Evolutionary conservation across 129 eudicot genomes (phyloP).

Genomic region (Lactuca saligna): DNA sequence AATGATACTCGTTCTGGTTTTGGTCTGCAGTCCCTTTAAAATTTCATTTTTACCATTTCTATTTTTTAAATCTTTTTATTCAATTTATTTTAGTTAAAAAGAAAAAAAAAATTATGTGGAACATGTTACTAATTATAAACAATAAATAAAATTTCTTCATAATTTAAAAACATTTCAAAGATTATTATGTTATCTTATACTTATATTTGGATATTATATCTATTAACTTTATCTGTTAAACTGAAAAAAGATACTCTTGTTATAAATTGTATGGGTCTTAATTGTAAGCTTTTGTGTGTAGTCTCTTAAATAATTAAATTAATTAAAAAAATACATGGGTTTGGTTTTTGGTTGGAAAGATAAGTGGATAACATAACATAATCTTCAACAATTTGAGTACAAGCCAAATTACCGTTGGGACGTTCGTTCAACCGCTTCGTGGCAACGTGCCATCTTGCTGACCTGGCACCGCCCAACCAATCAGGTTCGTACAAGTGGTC

Average conservation of each 20-base stretch:
- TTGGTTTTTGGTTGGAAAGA: conserved; percentile 6
- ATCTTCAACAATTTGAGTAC: conserved; percentile 10
- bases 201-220: no score
- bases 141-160: no score
- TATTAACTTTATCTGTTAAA: no score
- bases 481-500: conserved; percentile 18
- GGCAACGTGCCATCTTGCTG: conserved; percentile 11
- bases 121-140: no score
- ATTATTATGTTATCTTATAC: no score
- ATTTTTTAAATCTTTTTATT: not conserved
- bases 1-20: not conserved
- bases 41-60: not conserved
- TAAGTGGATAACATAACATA: conserved; percentile 16
- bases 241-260: not conserved
- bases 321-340: not conserved
- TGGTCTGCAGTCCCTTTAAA: not conserved
- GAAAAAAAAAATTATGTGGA: not conserved
- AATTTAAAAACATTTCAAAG: no score
- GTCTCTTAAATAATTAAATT: no score
- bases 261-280: no score
- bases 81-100: not conserved
- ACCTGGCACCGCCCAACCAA: conserved; percentile 47
- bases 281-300: not conserved
- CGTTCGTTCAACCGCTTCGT: conserved; percentile 29
- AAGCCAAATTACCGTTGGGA: conserved; percentile 47